Evolutionary conservation across 352 stramenopile species (phyloP).

Genomic region (Phytophthora crassamura): DNA sequence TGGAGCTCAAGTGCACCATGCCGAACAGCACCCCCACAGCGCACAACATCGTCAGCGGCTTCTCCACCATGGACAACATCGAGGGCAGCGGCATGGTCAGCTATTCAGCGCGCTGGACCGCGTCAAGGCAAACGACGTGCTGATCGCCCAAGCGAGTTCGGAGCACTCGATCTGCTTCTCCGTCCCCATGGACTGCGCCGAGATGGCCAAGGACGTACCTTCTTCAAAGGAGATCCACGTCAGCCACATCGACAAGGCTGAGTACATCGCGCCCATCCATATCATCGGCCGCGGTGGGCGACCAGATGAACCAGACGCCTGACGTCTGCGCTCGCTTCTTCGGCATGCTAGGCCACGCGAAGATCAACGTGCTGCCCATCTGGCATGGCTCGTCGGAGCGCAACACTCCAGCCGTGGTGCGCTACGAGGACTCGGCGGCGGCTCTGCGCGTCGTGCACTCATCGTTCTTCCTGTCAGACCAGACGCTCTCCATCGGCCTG

Average conservation of each 20-base stretch:
- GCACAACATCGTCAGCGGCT: slow-evolving; percentile 85
- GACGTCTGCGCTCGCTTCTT: slow-evolving; percentile 96
- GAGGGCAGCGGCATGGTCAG: slow-evolving; percentile 95
- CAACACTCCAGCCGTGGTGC: slow-evolving; percentile 96
- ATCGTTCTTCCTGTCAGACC: slow-evolving; percentile 95
- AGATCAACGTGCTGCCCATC: slow-evolving; percentile 96
- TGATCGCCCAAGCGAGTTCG: slow-evolving; percentile 95
- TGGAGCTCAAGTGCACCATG: slow-evolving; percentile 62
- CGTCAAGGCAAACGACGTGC: slow-evolving; percentile 93
- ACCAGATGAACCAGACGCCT: slow-evolving; percentile 94
- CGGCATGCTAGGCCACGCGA: slow-evolving; percentile 89
- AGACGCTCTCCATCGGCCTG: slow-evolving; percentile 93
- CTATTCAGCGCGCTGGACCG: slow-evolving; percentile 94
- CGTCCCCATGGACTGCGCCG: slow-evolving; percentile 78
- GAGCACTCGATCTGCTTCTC: slow-evolving; percentile 97
- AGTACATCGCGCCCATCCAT: slow-evolving; percentile 88
- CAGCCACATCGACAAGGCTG: slow-evolving; percentile 80
- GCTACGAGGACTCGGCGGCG: slow-evolving; percentile 86
- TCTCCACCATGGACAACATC: slow-evolving; percentile 96
- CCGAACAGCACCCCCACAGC: slow-evolving; percentile 67
- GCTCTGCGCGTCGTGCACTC: slow-evolving; percentile 94
- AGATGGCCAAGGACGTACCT: slow-evolving; percentile 76
- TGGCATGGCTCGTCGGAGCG: slow-evolving; percentile 94
- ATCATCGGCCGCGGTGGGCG: slow-evolving; percentile 96
- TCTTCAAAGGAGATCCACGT: slow-evolving; percentile 92